Evolutionary conservation across 2,329 filamentous ascomycete species (phyloP), one percentile per base, ranked within the genome.

Genomic region (Hypoxylon sp.): DNA sequence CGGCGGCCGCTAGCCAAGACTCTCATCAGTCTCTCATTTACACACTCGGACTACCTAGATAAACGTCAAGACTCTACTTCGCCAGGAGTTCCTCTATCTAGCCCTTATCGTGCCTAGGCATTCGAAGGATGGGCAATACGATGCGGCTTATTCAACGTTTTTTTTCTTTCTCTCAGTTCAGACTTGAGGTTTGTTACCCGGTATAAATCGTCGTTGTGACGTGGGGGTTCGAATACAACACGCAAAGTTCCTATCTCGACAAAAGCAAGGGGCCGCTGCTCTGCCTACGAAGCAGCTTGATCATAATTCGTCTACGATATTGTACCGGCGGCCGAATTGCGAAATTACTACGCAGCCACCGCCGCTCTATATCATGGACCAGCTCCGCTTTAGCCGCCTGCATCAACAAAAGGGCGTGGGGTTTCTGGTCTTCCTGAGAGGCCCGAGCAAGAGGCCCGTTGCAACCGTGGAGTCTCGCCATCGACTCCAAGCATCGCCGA

Each of bases 331-430:
- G 38, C 40, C 42, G 35, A 38, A 41, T 55, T 15, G 21, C 54
- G 45, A 49, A 48, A 51, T 53, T 48, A 53, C 42, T 49, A 57
- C 56, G 48, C 58, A 55, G 33, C 58, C 45, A 56, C 53, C 37
- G 53, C 51, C 43, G 48, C 43, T 43, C 35, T 40, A 56, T 53
- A 55, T 58, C 50, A 56, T 61, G 53, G 37, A 47, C 58, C 57
- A 60, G 57, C 60, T 63, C 54, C 58, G 58, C 58, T 63, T 63
- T 63, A 58, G 54, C 53, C 58, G 49, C 58, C 50, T 63, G 55
- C 46, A 37, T 53, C 43, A 52, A 13, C 35, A 48, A 52, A 48
- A 31, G 27, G 55, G 40, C 54, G 58, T 61, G 58, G 61, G 61
- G 54, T 61, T 56, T 48, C 45, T n/a, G n/a, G n/a, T n/a, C n/a